Evolutionary conservation across 2,329 filamentous ascomycete species (phyloP).

Genomic region (Colletotrichum sp.): DNA sequence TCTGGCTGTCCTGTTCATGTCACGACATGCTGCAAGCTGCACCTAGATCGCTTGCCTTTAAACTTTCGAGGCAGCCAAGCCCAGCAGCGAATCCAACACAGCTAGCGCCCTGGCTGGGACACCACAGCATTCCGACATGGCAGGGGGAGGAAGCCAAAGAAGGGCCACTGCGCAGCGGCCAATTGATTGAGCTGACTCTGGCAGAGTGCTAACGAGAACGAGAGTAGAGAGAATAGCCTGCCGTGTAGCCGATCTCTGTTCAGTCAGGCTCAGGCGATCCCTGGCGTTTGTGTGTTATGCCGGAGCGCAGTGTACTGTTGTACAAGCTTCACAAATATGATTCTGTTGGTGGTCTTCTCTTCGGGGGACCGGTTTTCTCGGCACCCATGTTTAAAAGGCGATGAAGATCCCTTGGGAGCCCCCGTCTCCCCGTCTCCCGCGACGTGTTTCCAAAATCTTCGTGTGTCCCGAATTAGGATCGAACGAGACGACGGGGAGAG

Average conservation of each 20-base stretch:
- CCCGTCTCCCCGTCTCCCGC: neutral
- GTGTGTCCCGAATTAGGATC: neutral
- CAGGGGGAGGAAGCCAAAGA: neutral
- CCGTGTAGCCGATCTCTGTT: slow-evolving; percentile 6
- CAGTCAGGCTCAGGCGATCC: neutral
- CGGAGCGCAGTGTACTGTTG: neutral
- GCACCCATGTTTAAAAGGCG: neutral
- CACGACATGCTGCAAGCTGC: neutral
- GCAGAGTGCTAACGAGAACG: neutral
- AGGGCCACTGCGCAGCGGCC: neutral
- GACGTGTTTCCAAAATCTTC: neutral
- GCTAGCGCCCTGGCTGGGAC: neutral
- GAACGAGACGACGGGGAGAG: neutral
- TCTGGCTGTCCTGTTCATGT: neutral
- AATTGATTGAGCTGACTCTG: neutral
- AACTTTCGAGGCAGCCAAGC: neutral
- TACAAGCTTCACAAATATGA: neutral
- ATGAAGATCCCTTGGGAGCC: neutral
- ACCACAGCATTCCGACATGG: neutral
- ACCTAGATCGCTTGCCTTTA: neutral
- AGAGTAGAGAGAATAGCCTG: neutral
- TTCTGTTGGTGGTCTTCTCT: neutral
- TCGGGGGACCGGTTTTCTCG: slow-evolving; percentile 1
- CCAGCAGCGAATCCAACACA: neutral
- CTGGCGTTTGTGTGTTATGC: neutral